Evolutionary conservation across 768 basidiomycete genomes (phyloP), one percentile per base, ranked within the genome.

Genomic region (Podaxis carcinomalis): DNA sequence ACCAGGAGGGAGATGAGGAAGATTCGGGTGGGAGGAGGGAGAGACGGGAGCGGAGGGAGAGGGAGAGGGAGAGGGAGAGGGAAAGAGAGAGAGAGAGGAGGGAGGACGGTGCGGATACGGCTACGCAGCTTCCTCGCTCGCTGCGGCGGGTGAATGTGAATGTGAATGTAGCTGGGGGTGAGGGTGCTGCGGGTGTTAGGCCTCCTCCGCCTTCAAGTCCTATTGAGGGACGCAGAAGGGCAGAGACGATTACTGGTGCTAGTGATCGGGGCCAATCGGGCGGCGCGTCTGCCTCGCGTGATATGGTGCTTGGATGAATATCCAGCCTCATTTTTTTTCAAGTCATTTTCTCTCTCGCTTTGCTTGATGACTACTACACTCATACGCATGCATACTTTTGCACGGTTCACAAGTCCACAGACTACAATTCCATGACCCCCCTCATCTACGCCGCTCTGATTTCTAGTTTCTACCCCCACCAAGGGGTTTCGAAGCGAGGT

Each of bases 171-270:
- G 44, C 27, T 21, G 40, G 21, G 7, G 55, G 55, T 9, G 55
- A 56, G 27, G 10, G 40, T 5, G 40, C 42, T 5, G 40, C 42
- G 11, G 55, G 16, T 32, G 25, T 47, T 9, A 47, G 25, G 28
- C 56, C 56, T 27, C 36, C 56, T 23, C 47, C 46, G n/a, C 35
- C 56, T 4, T 49, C 42, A 11, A 62, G 61, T 42, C 61, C 61
- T 3, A n/a, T 53, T 55, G 59, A 46, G 13, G 63, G 62, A 16
- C 53, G 66, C 36, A 65, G 68, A 19, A 49, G 68, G 39, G 66
- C 68, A 0, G 68, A 66, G 61, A 67, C 66, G 3, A 57, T 67
- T 27, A 67, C 65, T 32, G 64, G 59, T 10, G 40, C 27, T 25
- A 39, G 25, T 32, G 32, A 9, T 32, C 32, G 51, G 25, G 39